Evolutionary conservation across 2,329 filamentous ascomycete genomes (phyloP), one percentile per base, ranked within the genome.

Genomic region (Colletotrichum trifolii): DNA sequence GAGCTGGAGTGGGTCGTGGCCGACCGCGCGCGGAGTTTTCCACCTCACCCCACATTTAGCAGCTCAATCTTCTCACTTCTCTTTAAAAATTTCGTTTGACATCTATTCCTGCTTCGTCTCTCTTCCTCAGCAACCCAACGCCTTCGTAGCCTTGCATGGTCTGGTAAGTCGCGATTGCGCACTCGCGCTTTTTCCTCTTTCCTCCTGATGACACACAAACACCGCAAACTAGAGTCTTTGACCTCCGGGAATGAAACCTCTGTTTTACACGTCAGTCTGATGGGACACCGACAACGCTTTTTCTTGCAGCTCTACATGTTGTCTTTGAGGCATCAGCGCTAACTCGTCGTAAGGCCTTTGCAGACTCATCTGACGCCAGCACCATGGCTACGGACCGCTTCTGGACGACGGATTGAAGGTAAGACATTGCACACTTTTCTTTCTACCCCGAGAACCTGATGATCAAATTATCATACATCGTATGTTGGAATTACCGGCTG

Each of bases 151-250:
- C 56, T 61, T 15, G 38, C 43, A 47, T 65, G 55, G 70, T 62
- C 58, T 73, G 71, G 74, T 74, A 73, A 65, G 71, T 64, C 8
- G 35, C 11, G 6, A 8, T 39, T 17, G 10, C 10, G 34, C 54
- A 17, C 52, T 60, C 38, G 43, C 45, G 17, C 69, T 67, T 15
- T 25, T 12, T 36, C 38, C 52, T 48, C 70, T 67, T 68, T 70
- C 75, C 82, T 79, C 80, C 77, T 93, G 92, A 95, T 95, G 92
- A 94, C 89, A 93, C 81, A 78, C 83, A 82, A 85, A 86, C 90
- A 93, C 91, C 91, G 87, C 80, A 90, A 94, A 94, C 92, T 96
- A 96, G 93, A 96, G 93, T 96, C 93, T 96, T 96, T 96, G 93
- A 96, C 89, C 91, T 83, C 78, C 77, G 78, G 85, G 88, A 86